Evolutionary conservation across 768 basidiomycete genomes (phyloP).

Genomic region (Paxillus involutus): DNA sequence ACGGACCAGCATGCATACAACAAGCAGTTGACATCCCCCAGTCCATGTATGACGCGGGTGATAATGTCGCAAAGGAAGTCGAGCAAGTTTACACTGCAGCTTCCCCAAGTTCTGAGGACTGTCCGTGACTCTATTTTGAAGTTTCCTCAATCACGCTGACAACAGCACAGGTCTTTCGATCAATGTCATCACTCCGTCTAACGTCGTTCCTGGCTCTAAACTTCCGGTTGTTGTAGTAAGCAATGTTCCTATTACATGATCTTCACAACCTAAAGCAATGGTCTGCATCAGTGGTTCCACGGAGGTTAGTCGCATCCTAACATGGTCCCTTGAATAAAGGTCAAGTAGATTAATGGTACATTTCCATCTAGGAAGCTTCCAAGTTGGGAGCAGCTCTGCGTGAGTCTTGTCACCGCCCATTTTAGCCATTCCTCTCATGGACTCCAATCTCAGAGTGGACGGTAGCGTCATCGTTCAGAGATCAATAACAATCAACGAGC

Average conservation of each 20-base stretch:
- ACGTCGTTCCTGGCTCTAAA: not conserved
- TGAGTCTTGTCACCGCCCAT: not conserved
- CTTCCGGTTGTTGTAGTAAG: constrained; percentile 13
- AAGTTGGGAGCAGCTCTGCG: constrained; percentile 2
- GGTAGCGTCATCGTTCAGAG: constrained; percentile 42
- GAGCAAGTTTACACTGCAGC: constrained; percentile 33
- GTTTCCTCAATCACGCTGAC: not conserved
- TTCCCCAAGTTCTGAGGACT: constrained; percentile 42
- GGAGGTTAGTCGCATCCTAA: constrained; percentile 32
- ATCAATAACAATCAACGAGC: constrained; percentile 42
- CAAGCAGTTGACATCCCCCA: constrained; percentile 38
- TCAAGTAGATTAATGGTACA: not conserved
- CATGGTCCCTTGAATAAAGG: not conserved
- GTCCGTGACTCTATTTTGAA: constrained; percentile 25
- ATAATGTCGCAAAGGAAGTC: constrained; percentile 34
- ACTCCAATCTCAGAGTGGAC: constrained; percentile 20
- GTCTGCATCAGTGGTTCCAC: constrained; percentile 45
- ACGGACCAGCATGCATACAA: constrained; percentile 49
- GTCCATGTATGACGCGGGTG: constrained; percentile 33
- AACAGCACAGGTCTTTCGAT: constrained; percentile 17
- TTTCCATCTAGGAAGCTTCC: constrained; percentile 13
- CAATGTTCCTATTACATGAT: not conserved
- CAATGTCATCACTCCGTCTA: constrained; percentile 13
- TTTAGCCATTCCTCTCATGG: not conserved
- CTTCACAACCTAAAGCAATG: not conserved